These are phyloP conservation scores for Sporobolomyces pararoseus DNA, from an alignment of 768 basidiomycete species.

Conservation along the genomic window DNA sequence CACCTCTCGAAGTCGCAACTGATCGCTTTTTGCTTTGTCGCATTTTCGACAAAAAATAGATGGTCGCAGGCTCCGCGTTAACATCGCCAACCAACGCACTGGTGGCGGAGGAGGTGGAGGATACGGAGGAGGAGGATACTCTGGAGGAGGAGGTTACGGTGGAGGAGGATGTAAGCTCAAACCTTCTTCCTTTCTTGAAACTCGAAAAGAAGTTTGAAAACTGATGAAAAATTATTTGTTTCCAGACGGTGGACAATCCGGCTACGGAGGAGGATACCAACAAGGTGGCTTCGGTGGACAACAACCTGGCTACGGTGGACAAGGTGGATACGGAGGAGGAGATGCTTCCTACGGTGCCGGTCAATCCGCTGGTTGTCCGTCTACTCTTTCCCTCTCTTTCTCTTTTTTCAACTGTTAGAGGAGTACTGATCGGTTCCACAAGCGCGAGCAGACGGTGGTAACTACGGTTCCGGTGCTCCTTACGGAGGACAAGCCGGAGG, in stretches of 20 bases:
- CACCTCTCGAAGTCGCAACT: not conserved
- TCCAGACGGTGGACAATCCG: constrained; percentile 42
- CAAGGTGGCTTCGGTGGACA: constrained; percentile 16
- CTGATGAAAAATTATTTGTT: not conserved
- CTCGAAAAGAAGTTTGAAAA: too few relatives aligned
- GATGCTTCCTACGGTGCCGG: constrained; percentile 39
- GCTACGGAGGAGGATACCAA: constrained; percentile 40
- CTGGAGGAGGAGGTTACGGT: constrained; percentile 23
- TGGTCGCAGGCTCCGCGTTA: constrained; percentile 82
- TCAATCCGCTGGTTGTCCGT: constrained; percentile 28
- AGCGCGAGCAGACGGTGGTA: constrained; percentile 25
- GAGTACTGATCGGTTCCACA: constrained; percentile 13
- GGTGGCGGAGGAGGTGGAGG: constrained; percentile 43
- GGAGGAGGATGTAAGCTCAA: constrained; percentile 25
- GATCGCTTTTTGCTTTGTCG: too few relatives aligned
- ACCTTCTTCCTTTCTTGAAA: not conserved
- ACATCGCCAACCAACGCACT: constrained; percentile 55
- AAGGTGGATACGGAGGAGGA: constrained; percentile 20
- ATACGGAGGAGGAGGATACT: constrained; percentile 45
- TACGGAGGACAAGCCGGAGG: constrained; percentile 44
- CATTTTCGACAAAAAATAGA: constrained; percentile 53
- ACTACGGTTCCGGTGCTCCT: constrained; percentile 37
- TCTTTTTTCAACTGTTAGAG: not conserved
- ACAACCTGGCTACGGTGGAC: constrained; percentile 42
- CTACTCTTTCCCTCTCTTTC: constrained; percentile 1